Conservation (phyloP, 164 flowering plant genomes). For the Houttuynia cordata region DNA sequence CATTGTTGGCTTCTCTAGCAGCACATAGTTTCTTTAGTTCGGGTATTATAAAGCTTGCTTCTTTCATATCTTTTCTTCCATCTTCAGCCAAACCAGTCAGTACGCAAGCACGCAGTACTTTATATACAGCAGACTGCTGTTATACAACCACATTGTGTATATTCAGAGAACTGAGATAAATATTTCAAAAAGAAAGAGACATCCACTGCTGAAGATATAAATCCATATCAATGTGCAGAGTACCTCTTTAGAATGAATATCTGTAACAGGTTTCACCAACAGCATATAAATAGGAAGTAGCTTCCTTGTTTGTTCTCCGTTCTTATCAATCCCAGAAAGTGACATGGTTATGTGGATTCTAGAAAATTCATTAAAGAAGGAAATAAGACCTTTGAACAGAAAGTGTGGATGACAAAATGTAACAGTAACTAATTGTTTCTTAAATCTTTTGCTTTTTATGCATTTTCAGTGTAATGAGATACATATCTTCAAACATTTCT, state of each 20-base stretch:
- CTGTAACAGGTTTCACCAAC: conserved; percentile 51
- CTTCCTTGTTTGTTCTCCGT: conserved; percentile 27
- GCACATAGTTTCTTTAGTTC: conserved; percentile 48
- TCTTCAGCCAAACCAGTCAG: conserved; percentile 26
- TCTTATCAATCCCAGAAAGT: conserved; percentile 31
- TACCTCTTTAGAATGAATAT: conserved; percentile 43
- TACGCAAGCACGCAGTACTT: conserved; percentile 30
- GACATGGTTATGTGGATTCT: conserved; percentile 68
- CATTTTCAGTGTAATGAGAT: too few species aligned
- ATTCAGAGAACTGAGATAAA: not conserved
- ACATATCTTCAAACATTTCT: too few species aligned
- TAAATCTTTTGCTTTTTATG: too few species aligned
- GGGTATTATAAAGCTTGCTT: conserved; percentile 60
- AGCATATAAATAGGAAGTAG: conserved; percentile 54
- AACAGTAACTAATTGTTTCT: too few species aligned
- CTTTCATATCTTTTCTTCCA: conserved; percentile 28
- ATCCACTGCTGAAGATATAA: not conserved
- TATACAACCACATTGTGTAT: conserved; percentile 1
- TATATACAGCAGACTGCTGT: conserved; percentile 39
- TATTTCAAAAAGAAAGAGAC: not conserved
- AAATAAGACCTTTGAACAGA: not conserved
- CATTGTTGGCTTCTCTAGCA: conserved; percentile 45
- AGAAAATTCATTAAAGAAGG: not conserved
- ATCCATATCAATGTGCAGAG: not conserved
- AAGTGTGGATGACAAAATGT: too few species aligned